Evolutionary conservation across 768 basidiomycete genomes (phyloP).

Genomic region (Suillus lakei): DNA sequence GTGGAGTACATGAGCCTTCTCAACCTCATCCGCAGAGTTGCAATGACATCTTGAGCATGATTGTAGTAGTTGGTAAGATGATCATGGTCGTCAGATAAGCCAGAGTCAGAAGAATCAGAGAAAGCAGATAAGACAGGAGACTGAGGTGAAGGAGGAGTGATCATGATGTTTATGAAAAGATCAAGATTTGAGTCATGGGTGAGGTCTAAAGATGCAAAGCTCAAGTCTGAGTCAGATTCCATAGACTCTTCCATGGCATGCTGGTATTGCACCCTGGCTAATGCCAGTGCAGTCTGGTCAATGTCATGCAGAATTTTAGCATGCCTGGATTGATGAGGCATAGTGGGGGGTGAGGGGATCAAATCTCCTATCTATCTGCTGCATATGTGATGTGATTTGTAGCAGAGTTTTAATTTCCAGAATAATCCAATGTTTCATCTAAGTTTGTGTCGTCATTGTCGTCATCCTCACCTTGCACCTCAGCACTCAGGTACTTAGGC

Average conservation of each 20-base stretch:
- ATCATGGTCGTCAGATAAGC: background rate
- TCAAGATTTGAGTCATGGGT: background rate
- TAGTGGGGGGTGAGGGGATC: background rate
- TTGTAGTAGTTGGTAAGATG: background rate
- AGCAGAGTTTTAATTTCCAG: too few relatives aligned
- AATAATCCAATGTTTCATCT: too few relatives aligned
- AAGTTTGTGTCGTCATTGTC: too few relatives aligned
- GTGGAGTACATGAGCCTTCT: background rate
- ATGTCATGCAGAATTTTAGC: background rate
- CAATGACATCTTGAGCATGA: background rate
- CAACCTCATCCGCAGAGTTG: conserved; percentile 2
- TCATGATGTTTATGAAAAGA: background rate
- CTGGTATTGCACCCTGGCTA: background rate
- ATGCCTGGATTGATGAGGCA: background rate
- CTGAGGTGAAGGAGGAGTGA: background rate
- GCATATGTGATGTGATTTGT: too few relatives aligned
- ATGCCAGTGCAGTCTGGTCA: background rate
- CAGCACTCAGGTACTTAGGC: too few relatives aligned
- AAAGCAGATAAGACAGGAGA: background rate
- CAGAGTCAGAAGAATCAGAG: conserved; percentile 1
- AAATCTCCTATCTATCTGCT: too few relatives aligned
- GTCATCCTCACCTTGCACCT: too few relatives aligned
- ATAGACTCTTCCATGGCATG: background rate
- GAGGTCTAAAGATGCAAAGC: too few relatives aligned
- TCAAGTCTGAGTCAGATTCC: too few relatives aligned